These are phyloP conservation scores for Asterochloris erici DNA, from an alignment of 139 green algal species.

Conservation along the genomic window DNA sequence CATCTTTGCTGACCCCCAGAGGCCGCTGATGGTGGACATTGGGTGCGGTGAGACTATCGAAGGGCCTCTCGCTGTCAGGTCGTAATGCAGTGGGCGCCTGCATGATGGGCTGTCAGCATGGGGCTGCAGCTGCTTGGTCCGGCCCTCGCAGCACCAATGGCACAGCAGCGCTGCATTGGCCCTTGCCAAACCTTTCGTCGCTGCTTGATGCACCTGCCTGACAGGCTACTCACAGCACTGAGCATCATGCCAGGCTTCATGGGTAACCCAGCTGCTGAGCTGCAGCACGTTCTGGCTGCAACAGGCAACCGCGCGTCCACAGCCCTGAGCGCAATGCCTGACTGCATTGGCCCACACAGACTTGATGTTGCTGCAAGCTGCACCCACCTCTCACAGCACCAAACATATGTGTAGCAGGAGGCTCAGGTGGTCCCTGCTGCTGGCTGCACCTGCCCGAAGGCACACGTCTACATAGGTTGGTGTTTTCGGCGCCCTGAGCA, in stretches of 20 bases:
- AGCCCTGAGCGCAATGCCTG: too few species aligned
- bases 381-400: too few species aligned
- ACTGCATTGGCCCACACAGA: too few species aligned
- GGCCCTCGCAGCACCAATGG: too few species aligned
- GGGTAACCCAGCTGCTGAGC: too few species aligned
- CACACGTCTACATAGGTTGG: not conserved
- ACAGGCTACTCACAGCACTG: too few species aligned
- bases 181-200: not conserved
- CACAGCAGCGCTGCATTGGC: not conserved
- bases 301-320: too few species aligned
- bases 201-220: not conserved
- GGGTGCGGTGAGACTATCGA: conserved; percentile 50
- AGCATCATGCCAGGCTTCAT: too few species aligned
- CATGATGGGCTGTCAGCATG: not conserved
- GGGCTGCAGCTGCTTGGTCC: not conserved
- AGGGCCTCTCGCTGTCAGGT: not conserved
- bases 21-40: conserved; percentile 79
- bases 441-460: not conserved
- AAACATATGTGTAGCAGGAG: too few species aligned
- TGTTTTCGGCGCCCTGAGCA: not conserved
- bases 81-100: not conserved
- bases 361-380: too few species aligned
- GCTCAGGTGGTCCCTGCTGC: too few species aligned
- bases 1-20: conserved; percentile 45
- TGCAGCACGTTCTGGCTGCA: too few species aligned